phyloP scores from a whole-genome alignment of 352 stramenopile species.

The Globisporangium barbulae region DNA sequence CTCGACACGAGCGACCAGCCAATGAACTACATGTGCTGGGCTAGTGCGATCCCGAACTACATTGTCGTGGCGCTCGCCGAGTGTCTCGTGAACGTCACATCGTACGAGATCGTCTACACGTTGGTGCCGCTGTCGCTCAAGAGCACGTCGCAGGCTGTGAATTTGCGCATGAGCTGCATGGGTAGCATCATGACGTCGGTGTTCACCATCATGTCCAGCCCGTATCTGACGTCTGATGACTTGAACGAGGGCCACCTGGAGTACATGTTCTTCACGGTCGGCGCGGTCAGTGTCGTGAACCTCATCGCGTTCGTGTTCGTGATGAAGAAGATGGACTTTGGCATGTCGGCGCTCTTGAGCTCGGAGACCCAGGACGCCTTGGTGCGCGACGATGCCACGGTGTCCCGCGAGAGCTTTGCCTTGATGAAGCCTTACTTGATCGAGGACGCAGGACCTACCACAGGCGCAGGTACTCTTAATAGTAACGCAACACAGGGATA shows the following conservation, averaged over 20 bases:
- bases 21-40: constrained; percentile 66
- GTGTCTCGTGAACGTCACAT: constrained; percentile 61
- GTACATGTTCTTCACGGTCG: constrained; percentile 71
- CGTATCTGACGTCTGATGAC: constrained; percentile 44
- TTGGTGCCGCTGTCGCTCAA: constrained; percentile 51
- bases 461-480: no score
- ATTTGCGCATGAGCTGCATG: constrained; percentile 58
- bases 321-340: constrained; percentile 62
- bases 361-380: no score
- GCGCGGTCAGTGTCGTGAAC: constrained; percentile 45
- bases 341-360: constrained; percentile 21
- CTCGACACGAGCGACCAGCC: constrained; percentile 23
- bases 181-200: constrained; percentile 53
- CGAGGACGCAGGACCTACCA: no score
- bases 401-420: no score
- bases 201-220: constrained; percentile 65
- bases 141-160: constrained; percentile 52
- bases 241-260: constrained; percentile 63
- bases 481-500: no score
- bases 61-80: constrained; percentile 53
- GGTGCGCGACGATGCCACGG: no score
- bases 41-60: constrained; percentile 47
- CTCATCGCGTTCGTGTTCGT: constrained; percentile 41
- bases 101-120: constrained; percentile 61
- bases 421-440: no score